Base-by-base conservation (phyloP, 1,284 basidiomycete species). In the Apiotrichum siamense region DNA sequence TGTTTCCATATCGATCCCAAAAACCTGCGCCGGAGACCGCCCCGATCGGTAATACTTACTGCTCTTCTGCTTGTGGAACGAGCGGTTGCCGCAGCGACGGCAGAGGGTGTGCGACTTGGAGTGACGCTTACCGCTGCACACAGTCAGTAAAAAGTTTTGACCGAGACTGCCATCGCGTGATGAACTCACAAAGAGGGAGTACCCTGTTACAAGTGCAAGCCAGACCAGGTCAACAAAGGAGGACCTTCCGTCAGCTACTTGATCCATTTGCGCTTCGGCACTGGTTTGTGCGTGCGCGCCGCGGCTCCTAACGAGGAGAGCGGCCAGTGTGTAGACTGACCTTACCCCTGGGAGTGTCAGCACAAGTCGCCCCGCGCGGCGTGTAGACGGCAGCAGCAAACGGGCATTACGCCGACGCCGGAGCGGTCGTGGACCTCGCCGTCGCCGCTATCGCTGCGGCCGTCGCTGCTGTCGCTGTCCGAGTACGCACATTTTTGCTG, bases 21-120 rank as follows among this genome's bases (percentile, higher is more conserved):
- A 9, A 9, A 24, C 23, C 21, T 24, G 4, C n/a, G 10, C 35
- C 35, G 35, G 5, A 40, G 36, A n/a, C 36, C 7, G 17, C 37
- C 37, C 21, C 21, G 39, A 12, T 25, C 25, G 33, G 3, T 21
- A 32, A 33, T 10, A 79, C 86, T 66, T 59, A 92, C 90, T 86
- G 82, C 96, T 91, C 82, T 97, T 87, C 79, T 97, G 93, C 77
- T 84, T 86, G 84, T 97, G 93, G 83, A 96, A 92, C 37, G 89
- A 81, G 60, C 91, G 85, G 76, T 83, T 81, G 66, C 90, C 89
- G 79, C 92, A 97, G 72, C 92, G 87, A 73, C 90, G 83, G 83
- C 91, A 96, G 69, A 94, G 83, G 57, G 92, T 96, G 84, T 97
- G 94, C 71, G 89, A 86, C 83, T 98, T 98, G 70, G 90, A 90